phyloP scores from a whole-genome alignment of 164 flowering plant species.

The Sextonia rubra region DNA sequence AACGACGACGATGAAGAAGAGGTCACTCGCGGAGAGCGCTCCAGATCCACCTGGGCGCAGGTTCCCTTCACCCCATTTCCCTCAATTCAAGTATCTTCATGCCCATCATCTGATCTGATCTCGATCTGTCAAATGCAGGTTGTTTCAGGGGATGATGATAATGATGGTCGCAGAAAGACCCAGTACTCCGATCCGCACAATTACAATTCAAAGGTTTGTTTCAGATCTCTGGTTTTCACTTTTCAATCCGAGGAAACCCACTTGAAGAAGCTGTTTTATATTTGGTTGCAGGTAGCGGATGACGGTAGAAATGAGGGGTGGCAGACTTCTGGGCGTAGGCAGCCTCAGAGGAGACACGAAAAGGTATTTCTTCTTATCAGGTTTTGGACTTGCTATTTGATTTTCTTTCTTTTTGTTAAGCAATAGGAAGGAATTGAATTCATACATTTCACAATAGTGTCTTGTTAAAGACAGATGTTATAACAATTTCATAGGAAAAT shows the following conservation, averaged over 20 bases:
- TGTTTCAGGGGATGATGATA: slow-evolving; percentile 41
- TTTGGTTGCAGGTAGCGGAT: not conserved
- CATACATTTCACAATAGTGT: not conserved
- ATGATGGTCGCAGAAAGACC: not conserved
- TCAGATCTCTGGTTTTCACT: not conserved
- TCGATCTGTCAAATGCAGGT: slow-evolving; percentile 36
- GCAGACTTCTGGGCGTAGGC: slow-evolving; percentile 63
- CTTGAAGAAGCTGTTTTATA: too few species aligned
- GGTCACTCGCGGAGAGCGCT: slow-evolving; percentile 42
- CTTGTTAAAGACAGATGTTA: not conserved
- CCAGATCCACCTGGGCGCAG: slow-evolving; percentile 91
- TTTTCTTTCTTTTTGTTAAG: not conserved
- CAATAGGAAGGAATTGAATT: not conserved
- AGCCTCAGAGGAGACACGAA: slow-evolving; percentile 33
- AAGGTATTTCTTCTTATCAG: slow-evolving; percentile 34
- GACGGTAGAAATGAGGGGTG: slow-evolving; percentile 31
- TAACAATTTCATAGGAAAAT: not conserved
- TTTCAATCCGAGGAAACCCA: not conserved
- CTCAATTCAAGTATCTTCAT: not conserved
- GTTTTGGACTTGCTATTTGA: not conserved
- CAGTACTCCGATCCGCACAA: not conserved
- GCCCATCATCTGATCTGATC: not conserved
- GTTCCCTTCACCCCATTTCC: slow-evolving; percentile 17
- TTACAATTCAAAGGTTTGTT: not conserved
- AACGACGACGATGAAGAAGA: slow-evolving; percentile 15